phyloP scores from a whole-genome alignment of 2,329 filamentous ascomycete species.

The Cladosporium sp. region DNA sequence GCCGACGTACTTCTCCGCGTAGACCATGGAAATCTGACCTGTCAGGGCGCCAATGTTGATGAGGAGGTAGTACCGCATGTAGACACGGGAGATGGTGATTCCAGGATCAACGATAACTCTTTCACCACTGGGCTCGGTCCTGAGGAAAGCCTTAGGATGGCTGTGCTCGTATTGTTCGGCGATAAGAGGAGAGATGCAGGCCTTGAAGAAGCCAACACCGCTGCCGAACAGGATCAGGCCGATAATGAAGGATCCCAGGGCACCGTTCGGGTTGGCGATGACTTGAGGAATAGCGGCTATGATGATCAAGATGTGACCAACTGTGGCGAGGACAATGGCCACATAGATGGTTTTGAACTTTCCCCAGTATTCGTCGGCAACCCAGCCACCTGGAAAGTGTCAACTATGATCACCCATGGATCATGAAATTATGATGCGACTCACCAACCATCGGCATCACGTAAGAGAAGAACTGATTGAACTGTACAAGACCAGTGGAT shows the following conservation, averaged over 20 bases:
- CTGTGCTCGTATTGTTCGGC: slow-evolving; percentile 40
- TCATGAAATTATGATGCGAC: neutral
- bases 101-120: slow-evolving; percentile 42
- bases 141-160: slow-evolving; percentile 35
- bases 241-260: slow-evolving; percentile 58
- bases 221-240: slow-evolving; percentile 64
- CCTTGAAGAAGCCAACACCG: slow-evolving; percentile 74
- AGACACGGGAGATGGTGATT: slow-evolving; percentile 41
- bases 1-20: slow-evolving; percentile 60
- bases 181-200: slow-evolving; percentile 57
- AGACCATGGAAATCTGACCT: slow-evolving; percentile 49
- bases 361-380: slow-evolving; percentile 64
- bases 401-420: neutral
- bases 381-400: slow-evolving; percentile 33
- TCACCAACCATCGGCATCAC: slow-evolving; percentile 38
- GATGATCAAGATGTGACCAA: slow-evolving; percentile 63
- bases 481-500: slow-evolving; percentile 41
- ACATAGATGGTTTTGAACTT: slow-evolving; percentile 68
- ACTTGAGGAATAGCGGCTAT: slow-evolving; percentile 59
- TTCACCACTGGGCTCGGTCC: slow-evolving; percentile 36
- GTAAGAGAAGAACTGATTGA: slow-evolving; percentile 48
- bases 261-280: slow-evolving; percentile 53
- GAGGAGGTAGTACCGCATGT: slow-evolving; percentile 61
- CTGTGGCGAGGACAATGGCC: slow-evolving; percentile 56
- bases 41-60: slow-evolving; percentile 68